These are phyloP conservation scores for Zangia roseola DNA, from an alignment of 768 basidiomycete genomes.

Conservation along the genomic window DNA sequence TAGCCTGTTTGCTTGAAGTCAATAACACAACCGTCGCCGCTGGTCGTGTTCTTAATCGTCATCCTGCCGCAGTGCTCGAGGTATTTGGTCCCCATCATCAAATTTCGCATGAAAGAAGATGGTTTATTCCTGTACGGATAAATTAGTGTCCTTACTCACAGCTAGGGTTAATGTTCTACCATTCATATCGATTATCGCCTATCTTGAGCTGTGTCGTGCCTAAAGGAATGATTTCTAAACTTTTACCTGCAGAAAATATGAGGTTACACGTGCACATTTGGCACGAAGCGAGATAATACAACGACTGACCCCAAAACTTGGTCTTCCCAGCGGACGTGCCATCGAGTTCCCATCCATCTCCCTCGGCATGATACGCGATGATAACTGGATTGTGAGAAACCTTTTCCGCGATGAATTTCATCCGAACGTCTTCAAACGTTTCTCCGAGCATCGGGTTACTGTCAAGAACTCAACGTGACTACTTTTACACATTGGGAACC, in stretches of 20 bases:
- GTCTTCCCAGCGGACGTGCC: slow-evolving; percentile 82
- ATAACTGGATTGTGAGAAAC: slow-evolving; percentile 82
- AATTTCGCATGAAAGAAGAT: slow-evolving; percentile 84
- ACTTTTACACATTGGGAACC: neutral
- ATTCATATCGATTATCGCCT: slow-evolving; percentile 65
- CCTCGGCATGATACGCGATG: slow-evolving; percentile 84
- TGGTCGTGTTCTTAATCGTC: slow-evolving; percentile 63
- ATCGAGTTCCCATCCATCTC: slow-evolving; percentile 69
- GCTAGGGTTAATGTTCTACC: slow-evolving; percentile 43
- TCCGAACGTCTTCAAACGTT: slow-evolving; percentile 80
- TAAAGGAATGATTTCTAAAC: slow-evolving; percentile 80
- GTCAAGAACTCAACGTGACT: slow-evolving; percentile 9
- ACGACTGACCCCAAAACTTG: slow-evolving; percentile 81
- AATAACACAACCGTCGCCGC: slow-evolving; percentile 58
- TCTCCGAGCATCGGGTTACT: slow-evolving; percentile 89
- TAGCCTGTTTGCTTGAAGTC: slow-evolving; percentile 88
- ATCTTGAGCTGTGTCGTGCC: slow-evolving; percentile 69
- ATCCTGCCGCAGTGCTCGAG: slow-evolving; percentile 83
- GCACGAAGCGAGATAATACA: slow-evolving; percentile 3
- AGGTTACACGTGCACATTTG: slow-evolving; percentile 19
- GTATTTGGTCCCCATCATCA: slow-evolving; percentile 90
- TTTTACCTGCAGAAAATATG: slow-evolving; percentile 59
- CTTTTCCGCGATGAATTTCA: slow-evolving; percentile 86
- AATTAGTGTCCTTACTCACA: slow-evolving; percentile 1
- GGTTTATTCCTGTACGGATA: slow-evolving; percentile 66